A percentile compares a stretch with the other conserved stretches of the same genome.
Evolutionary conservation across 148 eudicot species (phyloP).

Genomic region (Pharnaceum exiguum): DNA sequence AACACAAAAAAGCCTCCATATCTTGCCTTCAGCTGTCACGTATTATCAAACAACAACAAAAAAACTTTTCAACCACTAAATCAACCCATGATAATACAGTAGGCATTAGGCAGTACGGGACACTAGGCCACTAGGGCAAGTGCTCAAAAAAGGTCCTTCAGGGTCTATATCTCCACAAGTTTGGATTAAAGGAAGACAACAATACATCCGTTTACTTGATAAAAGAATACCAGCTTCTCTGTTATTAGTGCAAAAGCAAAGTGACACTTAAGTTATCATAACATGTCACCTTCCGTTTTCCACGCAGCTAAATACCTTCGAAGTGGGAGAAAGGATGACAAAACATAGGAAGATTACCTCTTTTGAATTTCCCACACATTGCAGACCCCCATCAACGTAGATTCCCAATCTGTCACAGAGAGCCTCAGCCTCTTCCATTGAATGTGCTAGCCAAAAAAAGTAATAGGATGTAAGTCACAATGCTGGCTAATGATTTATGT

Average conservation of each 20-base stretch:
- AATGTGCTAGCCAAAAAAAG: constrained; percentile 38
- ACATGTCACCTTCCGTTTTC: too few species aligned
- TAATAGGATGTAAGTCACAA: not conserved
- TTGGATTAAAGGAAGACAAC: too few species aligned
- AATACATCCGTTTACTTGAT: too few species aligned
- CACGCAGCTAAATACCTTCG: not conserved
- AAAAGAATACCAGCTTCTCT: too few species aligned
- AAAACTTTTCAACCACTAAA: too few species aligned
- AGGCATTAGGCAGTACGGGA: too few species aligned
- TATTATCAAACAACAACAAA: not conserved
- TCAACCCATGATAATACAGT: too few species aligned
- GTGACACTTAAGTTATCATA: too few species aligned
- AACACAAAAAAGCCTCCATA: constrained; percentile 61
- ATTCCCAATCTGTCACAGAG: constrained; percentile 69
- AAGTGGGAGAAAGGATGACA: not conserved
- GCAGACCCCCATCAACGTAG: constrained; percentile 65
- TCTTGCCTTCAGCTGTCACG: constrained; percentile 54
- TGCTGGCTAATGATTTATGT: too few species aligned
- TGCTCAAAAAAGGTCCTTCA: too few species aligned
- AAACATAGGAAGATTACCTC: constrained; percentile 34
- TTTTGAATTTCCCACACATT: constrained; percentile 68
- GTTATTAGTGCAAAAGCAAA: not conserved
- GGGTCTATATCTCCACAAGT: too few species aligned
- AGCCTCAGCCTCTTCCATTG: constrained; percentile 81
- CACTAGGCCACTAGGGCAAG: too few species aligned